Base-by-base conservation (phyloP, 768 basidiomycete species). In the Tylopilus felleus region DNA sequence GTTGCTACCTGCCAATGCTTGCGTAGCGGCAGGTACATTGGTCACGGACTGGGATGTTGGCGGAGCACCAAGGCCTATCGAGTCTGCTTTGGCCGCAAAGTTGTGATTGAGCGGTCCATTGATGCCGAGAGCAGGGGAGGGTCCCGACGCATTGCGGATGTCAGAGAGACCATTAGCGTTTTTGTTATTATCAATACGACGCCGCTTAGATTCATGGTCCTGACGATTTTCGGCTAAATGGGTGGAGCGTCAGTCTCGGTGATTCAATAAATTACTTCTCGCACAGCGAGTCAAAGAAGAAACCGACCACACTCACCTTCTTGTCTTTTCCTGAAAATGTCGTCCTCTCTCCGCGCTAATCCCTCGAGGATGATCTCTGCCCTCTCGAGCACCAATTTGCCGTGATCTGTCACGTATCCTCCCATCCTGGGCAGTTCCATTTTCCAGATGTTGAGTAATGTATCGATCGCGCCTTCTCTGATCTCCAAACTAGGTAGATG, bases 401-500 rank as follows among this genome's bases (percentile, higher is more conserved):
- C 97, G 71, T 97, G 88, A 66, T 97, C 86, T 46, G 96, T 95
- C 65, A 98, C 65, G 74, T 98, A 99, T 43, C 97, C 97, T 49
- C 95, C 96, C 97, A 99, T 98, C 65, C 88, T 81, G 33, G 91
- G 86, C 36, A 99, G 76, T 69, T 94, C 93, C 73, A 79, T 78
- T 73, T 90, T 93, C 97, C 97, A 99, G 47, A 99, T 98, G 72
- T 82, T 88, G 68, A 99, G 75, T 57, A 99, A 76, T 53, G 90
- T 97, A 77, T 98, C 97, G 77, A 99, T 98, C 28, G 96, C 97
- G 58, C 97, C 97, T 77, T 99, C 96, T 65, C 97, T 84, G 69
- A 99, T 99, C 78, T 99, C 97, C 79, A 99, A 83, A 55, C 90
- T 93, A 23, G 97, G 97, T 53, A 99, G 80, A 76, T 99, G 97